A percentile compares a stretch with the other conserved stretches of the same genome.
phyloP scores from a whole-genome alignment of 768 basidiomycete species.

The Lentinula sp. region DNA sequence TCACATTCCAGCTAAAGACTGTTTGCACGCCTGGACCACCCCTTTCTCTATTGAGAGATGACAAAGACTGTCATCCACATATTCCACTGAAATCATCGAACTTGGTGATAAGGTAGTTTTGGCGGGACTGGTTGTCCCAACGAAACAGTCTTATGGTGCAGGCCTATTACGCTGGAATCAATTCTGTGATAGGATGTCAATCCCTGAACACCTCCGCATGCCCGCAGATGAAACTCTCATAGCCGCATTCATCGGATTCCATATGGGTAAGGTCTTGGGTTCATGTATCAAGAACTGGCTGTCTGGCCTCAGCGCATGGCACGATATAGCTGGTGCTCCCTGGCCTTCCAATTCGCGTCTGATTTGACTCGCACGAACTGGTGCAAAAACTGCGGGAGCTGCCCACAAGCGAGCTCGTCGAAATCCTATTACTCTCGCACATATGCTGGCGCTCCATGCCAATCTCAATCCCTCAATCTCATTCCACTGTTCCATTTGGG shows the following conservation, averaged over 20 bases:
- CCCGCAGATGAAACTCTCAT: constrained; percentile 23
- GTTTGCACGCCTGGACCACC: no score
- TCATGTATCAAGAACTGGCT: no score
- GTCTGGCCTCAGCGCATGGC: no score
- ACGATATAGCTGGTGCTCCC: no score
- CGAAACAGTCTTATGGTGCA: constrained; percentile 20
- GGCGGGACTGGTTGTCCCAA: constrained; percentile 4
- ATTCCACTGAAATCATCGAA: no score
- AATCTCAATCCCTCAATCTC: constrained; percentile 18
- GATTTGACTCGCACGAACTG: constrained; percentile 11
- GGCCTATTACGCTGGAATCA: constrained; percentile 24
- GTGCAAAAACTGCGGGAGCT: constrained; percentile 15
- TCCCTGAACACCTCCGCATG: constrained; percentile 21
- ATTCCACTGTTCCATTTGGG: constrained; percentile 28
- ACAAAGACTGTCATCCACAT: no score
- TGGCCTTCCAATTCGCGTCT: constrained; percentile 22
- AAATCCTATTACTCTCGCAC: constrained; percentile 27
- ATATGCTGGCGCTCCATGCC: constrained; percentile 18
- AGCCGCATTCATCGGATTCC: no score
- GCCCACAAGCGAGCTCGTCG: constrained; percentile 13
- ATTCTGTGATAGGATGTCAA: constrained; percentile 22
- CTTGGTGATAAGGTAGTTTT: constrained; percentile 1
- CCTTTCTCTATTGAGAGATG: no score
- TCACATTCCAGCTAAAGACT: no score
- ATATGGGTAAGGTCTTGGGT: no score